Base-by-base conservation (phyloP, 2,329 filamentous ascomycete genomes). In the Colletotrichum lupini region DNA sequence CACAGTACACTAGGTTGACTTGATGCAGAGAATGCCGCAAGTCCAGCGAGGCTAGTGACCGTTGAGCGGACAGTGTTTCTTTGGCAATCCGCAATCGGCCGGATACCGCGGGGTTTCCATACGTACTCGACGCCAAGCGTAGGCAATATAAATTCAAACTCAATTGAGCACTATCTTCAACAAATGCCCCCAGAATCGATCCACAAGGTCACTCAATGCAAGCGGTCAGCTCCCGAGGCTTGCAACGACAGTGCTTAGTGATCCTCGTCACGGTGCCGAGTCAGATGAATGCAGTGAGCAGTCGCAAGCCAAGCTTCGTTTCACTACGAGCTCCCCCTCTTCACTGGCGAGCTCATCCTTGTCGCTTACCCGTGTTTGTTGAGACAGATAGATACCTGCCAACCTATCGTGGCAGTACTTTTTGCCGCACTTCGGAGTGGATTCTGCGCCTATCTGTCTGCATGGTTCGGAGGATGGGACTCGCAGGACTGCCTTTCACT, bases 391-490 rank as follows among this genome's bases (percentile, higher is more conserved):
- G 46, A 22, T 22, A 24, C 60, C 16, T 30, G 30, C 30, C 26
- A 32, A 30, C 46, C 42, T 49, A 32, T 19, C 4, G 32, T 9
- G n/a, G 19, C 37, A 12, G 37, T 2, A 46, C 16, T 49, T 22
- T 52, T 30, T 32, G 28, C 46, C 14, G 28, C 46, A 28, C 28
- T 26, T 53, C 35, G 26, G 14, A 42, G 19, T 19, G 42, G 19
- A 6, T 19, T 53, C 14, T 32, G 60, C 14, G 46, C n/a, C 28
- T n/a, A 35, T 11, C 26, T 46, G 24, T 42, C 69, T 72, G 59
- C 65, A 69, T 28, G 52, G 67, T 53, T 69, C 65, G 66, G 65
- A 53, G 28, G 22, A 53, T 14, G 28, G 16, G n/a, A 16, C 4
- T 28, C 5, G n/a, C 26, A 7, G 37, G 16, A 49, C 16, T 19